Conservation (phyloP, 257 asterid species). For the Mentha longifolia region DNA sequence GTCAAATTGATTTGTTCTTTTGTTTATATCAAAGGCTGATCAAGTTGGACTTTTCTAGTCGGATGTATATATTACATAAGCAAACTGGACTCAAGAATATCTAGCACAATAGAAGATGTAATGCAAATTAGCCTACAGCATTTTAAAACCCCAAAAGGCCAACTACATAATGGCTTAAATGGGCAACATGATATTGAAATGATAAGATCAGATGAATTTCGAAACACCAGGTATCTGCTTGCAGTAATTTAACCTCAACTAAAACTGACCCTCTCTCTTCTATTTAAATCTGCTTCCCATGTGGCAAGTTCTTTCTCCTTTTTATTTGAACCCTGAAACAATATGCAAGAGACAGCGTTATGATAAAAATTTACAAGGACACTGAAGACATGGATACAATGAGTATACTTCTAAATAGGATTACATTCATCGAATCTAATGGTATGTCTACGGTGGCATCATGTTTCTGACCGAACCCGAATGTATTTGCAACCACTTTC, state of each 20-base stretch:
- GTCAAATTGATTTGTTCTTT: constrained; percentile 4
- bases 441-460: constrained; percentile 97
- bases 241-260: constrained; percentile 13
- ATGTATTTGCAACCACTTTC: constrained; percentile 72
- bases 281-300: constrained; percentile 89
- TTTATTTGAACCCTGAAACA: constrained; percentile 68
- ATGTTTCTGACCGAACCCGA: constrained; percentile 95
- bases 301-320: constrained; percentile 77
- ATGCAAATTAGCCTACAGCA: background rate
- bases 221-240: background rate
- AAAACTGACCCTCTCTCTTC: constrained; percentile 83
- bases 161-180: background rate
- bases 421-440: constrained; percentile 79
- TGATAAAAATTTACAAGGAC: constrained; percentile 12
- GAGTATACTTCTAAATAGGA: constrained; percentile 18
- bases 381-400: constrained; percentile 24
- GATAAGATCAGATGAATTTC: background rate
- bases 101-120: constrained; percentile 7
- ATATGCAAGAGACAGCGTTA: constrained; percentile 21
- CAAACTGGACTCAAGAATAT: background rate
- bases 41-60: constrained; percentile 9
- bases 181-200: background rate
- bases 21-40: constrained; percentile 15
- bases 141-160: background rate
- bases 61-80: background rate